Base-by-base conservation (phyloP, 768 basidiomycete genomes). In the Mycena capillaripes region DNA sequence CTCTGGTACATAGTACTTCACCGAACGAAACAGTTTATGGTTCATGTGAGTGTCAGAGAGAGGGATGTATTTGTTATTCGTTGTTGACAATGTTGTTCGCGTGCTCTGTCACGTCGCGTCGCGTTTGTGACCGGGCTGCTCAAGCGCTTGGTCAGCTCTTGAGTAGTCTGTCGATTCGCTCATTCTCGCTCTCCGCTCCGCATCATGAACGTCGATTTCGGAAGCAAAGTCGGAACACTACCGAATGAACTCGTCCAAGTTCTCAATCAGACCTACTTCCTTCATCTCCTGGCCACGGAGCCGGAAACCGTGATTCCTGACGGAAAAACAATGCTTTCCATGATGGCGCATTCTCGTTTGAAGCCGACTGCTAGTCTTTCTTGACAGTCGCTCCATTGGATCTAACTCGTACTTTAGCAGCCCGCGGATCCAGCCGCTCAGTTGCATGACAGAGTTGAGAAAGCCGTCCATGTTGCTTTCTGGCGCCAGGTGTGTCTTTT, bases 241-340 rank as follows among this genome's bases (percentile, higher is more conserved):
- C 91, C 92, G 2, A 46, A 81, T 11, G 92, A 93, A 67, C 85
- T 93, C 25, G 75, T 90, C 16, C 83, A 90, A 38, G 73, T 84
- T 42, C 81, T 93, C 57, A 88, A 93, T 72, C 85, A 92, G 69
- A 84, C 88, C 0, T 91, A 90, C 78, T 91, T 92, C 73, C 85
- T 94, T 11, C 91, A 93, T 77, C 73, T 89, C n/a, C 88, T 95
- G 14, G 89, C 90, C 4, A 91, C 87, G 4, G 88, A 93, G 48
- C 89, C 92, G 8, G 76, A 82, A 0, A 86, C 84, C 53, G 86
- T 92, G 10, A 81, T 94, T n/a, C 92, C 93, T 3, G 88, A 90
- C 1, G 91, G 91, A 60, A 95, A 95, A 79, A 92, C 92, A 0
- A 82, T 94, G 5, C 80, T 94, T 5, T 92, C 93, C 10, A 87